These are phyloP conservation scores for Phialophora expanda DNA, from an alignment of 2,329 filamentous ascomycete species.

Conservation along the genomic window DNA sequence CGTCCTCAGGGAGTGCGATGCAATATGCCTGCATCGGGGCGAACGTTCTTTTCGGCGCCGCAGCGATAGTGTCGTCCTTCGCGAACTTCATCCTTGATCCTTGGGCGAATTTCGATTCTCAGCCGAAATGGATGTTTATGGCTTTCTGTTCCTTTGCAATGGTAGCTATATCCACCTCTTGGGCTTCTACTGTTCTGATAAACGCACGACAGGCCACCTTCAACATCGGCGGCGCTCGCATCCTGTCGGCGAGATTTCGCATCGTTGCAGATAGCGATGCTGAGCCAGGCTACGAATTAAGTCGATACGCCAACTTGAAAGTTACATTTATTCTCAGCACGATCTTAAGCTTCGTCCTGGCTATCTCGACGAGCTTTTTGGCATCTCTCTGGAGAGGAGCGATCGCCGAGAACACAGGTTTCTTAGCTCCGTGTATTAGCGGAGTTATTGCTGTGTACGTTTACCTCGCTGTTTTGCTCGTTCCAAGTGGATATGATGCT, in stretches of 20 bases:
- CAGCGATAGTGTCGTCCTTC: constrained; percentile 8
- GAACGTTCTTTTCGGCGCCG: constrained; percentile 3
- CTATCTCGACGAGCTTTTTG: not conserved
- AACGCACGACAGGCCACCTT: not conserved
- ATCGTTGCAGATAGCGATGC: constrained; percentile 7
- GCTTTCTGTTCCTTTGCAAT: constrained; percentile 3
- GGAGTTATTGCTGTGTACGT: constrained; percentile 8
- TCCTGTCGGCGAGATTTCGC: constrained; percentile 1
- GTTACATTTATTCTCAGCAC: constrained; percentile 1
- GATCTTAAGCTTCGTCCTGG: not conserved
- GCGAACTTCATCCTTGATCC: not conserved
- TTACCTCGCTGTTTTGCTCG: not conserved
- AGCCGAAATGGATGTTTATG: constrained; percentile 12
- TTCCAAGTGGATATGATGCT: not conserved
- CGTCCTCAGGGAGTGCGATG: not conserved
- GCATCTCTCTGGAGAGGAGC: constrained; percentile 1
- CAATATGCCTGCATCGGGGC: constrained; percentile 7
- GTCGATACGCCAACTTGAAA: not conserved
- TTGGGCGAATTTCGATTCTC: constrained; percentile 5
- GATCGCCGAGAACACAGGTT: not conserved
- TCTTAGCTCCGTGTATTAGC: not conserved
- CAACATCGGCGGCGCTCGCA: not conserved
- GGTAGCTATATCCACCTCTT: not conserved
- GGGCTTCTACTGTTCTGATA: not conserved
- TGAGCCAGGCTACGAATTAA: constrained; percentile 10